A percentile compares a stretch with the other conserved stretches of the same genome.
Conservation (phyloP, 2,329 filamentous ascomycete species). For the Didymella pinodella region DNA sequence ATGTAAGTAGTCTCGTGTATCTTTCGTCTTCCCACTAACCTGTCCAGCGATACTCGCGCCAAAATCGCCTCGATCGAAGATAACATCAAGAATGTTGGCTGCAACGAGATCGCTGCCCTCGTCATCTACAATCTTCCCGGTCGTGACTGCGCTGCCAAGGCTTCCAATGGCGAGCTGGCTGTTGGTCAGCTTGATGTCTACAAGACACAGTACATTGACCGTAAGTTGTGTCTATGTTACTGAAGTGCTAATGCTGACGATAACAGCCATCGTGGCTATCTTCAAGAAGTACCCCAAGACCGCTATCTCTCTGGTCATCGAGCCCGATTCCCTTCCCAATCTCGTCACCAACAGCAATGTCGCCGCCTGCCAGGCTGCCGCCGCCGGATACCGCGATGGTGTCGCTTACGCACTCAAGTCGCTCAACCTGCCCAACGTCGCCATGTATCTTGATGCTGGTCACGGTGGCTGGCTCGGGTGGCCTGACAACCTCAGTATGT, state of each 20-base stretch:
- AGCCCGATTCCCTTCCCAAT: conserved; percentile 71
- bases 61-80: conserved; percentile 58
- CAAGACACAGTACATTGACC: conserved; percentile 63
- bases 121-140: conserved; percentile 72
- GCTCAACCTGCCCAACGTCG: conserved; percentile 68
- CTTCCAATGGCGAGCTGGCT: conserved; percentile 71
- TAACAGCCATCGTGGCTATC: conserved; percentile 59
- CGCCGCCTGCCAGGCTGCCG: conserved; percentile 63
- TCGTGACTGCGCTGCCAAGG: conserved; percentile 70
- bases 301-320: conserved; percentile 55
- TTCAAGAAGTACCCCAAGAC: conserved; percentile 63
- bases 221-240: conserved; percentile 27
- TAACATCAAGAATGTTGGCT: conserved; percentile 60
- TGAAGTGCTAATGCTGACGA: conserved; percentile 4
- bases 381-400: conserved; percentile 65
- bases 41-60: conserved; percentile 59
- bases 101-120: conserved; percentile 60
- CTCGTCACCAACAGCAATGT: conserved; percentile 67
- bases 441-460: conserved; percentile 71
- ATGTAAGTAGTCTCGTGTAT: conserved; percentile 52
- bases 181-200: conserved; percentile 61
- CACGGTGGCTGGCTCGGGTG: conserved; percentile 73
- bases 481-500: conserved; percentile 63
- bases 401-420: conserved; percentile 65
- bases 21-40: conserved; percentile 2